Evolutionary conservation across 768 basidiomycete species (phyloP).

Genomic region (Termitomyces sp.): DNA sequence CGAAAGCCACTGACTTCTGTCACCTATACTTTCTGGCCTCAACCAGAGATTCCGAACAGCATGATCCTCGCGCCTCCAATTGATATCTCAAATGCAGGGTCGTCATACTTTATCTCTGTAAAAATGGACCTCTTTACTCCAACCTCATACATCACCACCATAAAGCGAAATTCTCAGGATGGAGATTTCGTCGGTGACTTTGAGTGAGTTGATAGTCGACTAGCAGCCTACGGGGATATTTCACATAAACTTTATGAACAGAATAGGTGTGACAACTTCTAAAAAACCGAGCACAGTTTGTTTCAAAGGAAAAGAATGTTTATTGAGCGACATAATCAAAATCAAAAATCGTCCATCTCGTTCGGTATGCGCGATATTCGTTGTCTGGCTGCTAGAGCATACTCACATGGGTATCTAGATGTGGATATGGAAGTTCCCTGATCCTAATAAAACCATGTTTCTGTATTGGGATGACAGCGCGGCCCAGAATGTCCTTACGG

Average conservation of each 20-base stretch:
- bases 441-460: slow-evolving; percentile 19
- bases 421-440: slow-evolving; percentile 33
- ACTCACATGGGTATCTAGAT: slow-evolving; percentile 16
- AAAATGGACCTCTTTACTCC: slow-evolving; percentile 49
- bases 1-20: slow-evolving; percentile 26
- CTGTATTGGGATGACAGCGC: slow-evolving; percentile 34
- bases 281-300: slow-evolving; percentile 30
- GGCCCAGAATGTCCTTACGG: slow-evolving; percentile 25
- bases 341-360: slow-evolving; percentile 31
- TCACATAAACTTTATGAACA: slow-evolving; percentile 5
- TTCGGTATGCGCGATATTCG: slow-evolving; percentile 19
- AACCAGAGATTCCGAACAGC: slow-evolving; percentile 29
- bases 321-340: slow-evolving; percentile 31
- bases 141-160: slow-evolving; percentile 41
- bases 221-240: not conserved
- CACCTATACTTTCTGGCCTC: slow-evolving; percentile 37
- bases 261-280: slow-evolving; percentile 26
- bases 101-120: slow-evolving; percentile 42
- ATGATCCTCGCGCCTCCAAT: slow-evolving; percentile 35
- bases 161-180: slow-evolving; percentile 35
- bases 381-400: not conserved
- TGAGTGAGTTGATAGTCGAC: slow-evolving; percentile 29
- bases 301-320: slow-evolving; percentile 33
- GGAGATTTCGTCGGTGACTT: slow-evolving; percentile 47
- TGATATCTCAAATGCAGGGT: slow-evolving; percentile 22